Evolutionary conservation across 768 basidiomycete genomes (phyloP).

Genomic region (Austroboletus eburneus): DNA sequence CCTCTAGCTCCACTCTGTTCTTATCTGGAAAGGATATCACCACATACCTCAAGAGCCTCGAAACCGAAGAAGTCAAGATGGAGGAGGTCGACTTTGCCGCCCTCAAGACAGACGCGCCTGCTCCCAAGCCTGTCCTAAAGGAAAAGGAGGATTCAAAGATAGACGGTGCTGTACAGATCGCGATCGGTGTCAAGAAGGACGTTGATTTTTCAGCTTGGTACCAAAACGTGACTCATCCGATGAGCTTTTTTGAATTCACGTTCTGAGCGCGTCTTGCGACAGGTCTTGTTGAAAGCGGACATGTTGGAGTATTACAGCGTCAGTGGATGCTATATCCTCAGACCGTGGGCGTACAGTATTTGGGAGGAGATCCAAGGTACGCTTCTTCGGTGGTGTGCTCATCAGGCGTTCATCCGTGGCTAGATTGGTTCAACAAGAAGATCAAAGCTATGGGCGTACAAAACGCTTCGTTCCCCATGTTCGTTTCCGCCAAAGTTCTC

Average conservation of each 20-base stretch:
- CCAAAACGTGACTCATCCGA: constrained; percentile 60
- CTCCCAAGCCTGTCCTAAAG: constrained; percentile 36
- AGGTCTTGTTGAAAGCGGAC: constrained; percentile 97
- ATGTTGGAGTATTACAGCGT: constrained; percentile 99
- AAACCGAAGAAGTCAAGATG: constrained; percentile 60
- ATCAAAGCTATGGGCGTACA: constrained; percentile 96
- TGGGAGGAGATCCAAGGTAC: constrained; percentile 94
- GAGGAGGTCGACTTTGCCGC: constrained; percentile 71
- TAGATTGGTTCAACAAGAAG: constrained; percentile 90
- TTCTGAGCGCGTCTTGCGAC: constrained; percentile 14
- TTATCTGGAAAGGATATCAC: constrained; percentile 73
- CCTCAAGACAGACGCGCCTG: constrained; percentile 46
- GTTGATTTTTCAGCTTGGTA: constrained; percentile 95
- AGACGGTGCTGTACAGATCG: constrained; percentile 86
- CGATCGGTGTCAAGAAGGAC: constrained; percentile 94
- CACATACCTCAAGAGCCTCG: constrained; percentile 66
- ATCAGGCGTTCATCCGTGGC: background rate
- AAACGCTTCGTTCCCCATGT: constrained; percentile 99
- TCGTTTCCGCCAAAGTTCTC: constrained; percentile 86
- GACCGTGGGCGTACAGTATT: constrained; percentile 95
- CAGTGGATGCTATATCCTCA: constrained; percentile 97
- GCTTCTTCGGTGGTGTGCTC: constrained; percentile 12
- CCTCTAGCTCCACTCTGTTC: constrained; percentile 71
- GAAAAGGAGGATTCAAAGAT: constrained; percentile 77
- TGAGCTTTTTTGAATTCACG: background rate